phyloP scores from a whole-genome alignment of 371 early-diverging fungal species.

The Mucor ambiguus region DNA sequence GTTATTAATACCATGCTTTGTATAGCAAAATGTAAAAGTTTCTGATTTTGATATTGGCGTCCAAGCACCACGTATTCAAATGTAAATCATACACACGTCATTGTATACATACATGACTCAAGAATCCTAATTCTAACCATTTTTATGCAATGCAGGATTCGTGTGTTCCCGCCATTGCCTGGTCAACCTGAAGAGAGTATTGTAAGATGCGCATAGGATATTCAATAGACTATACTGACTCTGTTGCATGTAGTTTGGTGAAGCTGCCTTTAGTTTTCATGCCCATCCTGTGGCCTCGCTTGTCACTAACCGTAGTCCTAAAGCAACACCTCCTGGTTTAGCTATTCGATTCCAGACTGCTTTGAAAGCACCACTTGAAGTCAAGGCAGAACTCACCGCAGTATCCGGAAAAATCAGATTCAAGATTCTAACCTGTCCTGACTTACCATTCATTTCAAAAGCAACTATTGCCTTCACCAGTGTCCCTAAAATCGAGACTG shows the following conservation, averaged over 20 bases:
- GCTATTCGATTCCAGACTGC: constrained; percentile 37
- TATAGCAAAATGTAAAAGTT: constrained; percentile 40
- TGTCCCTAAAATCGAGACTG: constrained; percentile 42
- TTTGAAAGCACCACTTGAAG: constrained; percentile 29
- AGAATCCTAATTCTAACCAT: not conserved
- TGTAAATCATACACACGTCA: constrained; percentile 27
- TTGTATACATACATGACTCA: not conserved
- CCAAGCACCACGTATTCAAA: constrained; percentile 48
- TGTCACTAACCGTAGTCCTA: constrained; percentile 23
- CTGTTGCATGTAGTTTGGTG: constrained; percentile 37
- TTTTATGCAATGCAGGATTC: constrained; percentile 28
- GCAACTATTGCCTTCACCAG: constrained; percentile 48
- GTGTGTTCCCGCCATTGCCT: constrained; percentile 47
- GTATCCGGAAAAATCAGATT: constrained; percentile 43
- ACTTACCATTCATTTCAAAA: constrained; percentile 46
- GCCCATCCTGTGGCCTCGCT: constrained; percentile 45
- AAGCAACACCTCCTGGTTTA: constrained; percentile 40
- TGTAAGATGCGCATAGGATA: constrained; percentile 19
- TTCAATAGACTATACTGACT: not conserved
- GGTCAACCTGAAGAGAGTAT: constrained; percentile 52
- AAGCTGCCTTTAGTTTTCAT: constrained; percentile 49
- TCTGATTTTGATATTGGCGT: constrained; percentile 51
- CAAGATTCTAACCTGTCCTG: constrained; percentile 44
- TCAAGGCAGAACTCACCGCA: constrained; percentile 48
- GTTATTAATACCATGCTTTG: not conserved